Evolutionary conservation across 2,329 filamentous ascomycete genomes (phyloP), one percentile per base, ranked within the genome.

Genomic region (Aspergillus novofumigatus): DNA sequence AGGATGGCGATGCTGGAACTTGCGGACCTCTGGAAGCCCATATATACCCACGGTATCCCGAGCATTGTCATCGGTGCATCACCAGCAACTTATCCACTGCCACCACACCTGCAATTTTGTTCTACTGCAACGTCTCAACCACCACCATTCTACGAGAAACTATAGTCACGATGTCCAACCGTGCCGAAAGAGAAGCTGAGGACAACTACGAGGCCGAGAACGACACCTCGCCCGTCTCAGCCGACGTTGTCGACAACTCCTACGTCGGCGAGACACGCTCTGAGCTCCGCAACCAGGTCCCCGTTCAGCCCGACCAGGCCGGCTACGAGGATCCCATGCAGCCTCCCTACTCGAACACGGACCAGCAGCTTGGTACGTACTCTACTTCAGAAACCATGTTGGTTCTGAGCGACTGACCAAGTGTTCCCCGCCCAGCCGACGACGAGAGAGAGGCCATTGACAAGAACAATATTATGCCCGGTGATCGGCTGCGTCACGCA

Each of bases 281-380:
- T 4, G 38, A 58, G 11, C 21, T 66, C 25, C 58, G 45, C 23
- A 51, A 59, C 20, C 38, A 59, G 20, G 52, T 69, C 6, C 68
- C 67, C 9, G 61, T 72, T 2, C 62, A 67, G 50, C 29, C 25
- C 1, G 69, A 72, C 25, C 58, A 70, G 5, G 58, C 55, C 7
- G 44, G 52, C 2, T 60, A 58, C 25, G 68, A 72, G 2, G 65
- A 69, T 55, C 68, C 67, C 4, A 63, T 72, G 54, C 65, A 72
- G 55, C 64, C 68, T 5, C 64, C 66, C 3, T 68, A 65, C 45
- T 67, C 66, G 1, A 68, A 70, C 49, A 60, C 60, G 14, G 61
- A 69, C 28, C 45, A 67, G 48, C 65, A 69, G 54, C 56, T 72
- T 20, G 68, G 71, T 72, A 69, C 28, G 62, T 53, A n/a, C n/a